Percentiles rank a stretch among this genome's conserved stretches.
These are phyloP conservation scores for Fusarium liriodendri DNA, from an alignment of 2,329 filamentous ascomycete genomes.

Conservation along the genomic window DNA sequence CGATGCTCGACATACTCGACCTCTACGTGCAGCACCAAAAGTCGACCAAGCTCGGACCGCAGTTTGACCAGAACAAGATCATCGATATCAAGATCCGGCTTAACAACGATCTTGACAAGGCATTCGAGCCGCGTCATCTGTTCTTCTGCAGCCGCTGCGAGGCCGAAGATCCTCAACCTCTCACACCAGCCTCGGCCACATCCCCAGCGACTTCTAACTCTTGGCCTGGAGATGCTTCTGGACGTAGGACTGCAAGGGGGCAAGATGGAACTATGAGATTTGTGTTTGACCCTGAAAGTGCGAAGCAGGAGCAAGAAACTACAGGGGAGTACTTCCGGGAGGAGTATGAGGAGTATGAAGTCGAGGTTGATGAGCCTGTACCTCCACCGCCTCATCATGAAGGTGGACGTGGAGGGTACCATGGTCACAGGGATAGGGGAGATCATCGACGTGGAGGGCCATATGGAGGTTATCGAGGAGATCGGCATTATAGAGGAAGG, in stretches of 20 bases:
- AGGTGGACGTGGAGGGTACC: conserved; percentile 45
- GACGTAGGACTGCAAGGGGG: conserved; percentile 52
- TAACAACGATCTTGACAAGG: conserved; percentile 81
- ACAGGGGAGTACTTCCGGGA: conserved; percentile 77
- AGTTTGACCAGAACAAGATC: conserved; percentile 80
- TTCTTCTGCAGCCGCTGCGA: conserved; percentile 67
- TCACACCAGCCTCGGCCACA: conserved; percentile 46
- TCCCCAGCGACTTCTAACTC: conserved; percentile 55
- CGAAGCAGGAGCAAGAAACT: conserved; percentile 75
- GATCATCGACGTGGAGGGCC: conserved; percentile 48
- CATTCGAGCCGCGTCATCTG: conserved; percentile 72
- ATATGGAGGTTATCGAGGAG: conserved; percentile 50
- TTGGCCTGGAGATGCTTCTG: conserved; percentile 49
- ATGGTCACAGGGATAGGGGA: conserved; percentile 48
- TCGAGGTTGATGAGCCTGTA: conserved; percentile 78
- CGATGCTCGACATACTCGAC: conserved; percentile 89
- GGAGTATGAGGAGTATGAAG: conserved; percentile 80
- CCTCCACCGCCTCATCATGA: conserved; percentile 45
- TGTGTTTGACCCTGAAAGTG: conserved; percentile 84
- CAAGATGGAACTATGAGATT: conserved; percentile 86
- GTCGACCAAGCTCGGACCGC: conserved; percentile 77
- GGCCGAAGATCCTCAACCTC: conserved; percentile 49
- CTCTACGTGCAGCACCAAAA: conserved; percentile 88
- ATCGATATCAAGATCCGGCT: conserved; percentile 88
- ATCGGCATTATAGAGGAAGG: conserved; percentile 49